Base-by-base conservation (phyloP, 306 rosid species). In the Calophaca sinica region DNA sequence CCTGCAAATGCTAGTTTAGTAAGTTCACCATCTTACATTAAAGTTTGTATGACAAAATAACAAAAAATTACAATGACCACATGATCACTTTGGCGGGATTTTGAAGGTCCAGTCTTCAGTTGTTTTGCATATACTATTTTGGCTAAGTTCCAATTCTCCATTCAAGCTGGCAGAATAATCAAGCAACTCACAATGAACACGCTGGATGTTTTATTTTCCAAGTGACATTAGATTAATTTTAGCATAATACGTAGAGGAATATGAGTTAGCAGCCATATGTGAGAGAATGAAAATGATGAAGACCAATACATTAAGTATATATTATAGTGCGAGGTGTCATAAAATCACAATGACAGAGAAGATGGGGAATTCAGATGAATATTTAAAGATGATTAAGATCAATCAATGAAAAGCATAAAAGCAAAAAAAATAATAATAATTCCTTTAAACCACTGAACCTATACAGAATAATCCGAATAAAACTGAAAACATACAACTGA, bases 141-240 rank as follows among this genome's bases (percentile, higher is more conserved):
- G 71, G 50, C 5, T 10, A 49, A 69, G 39, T 54, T 57, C 35
- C 32, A 26, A 52, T 39, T 62, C 26, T 68, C 36, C 44, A 67
- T 45, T 58, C 60, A 42, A 39, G 33, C 46, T 46, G 50, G 61
- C 49, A 61, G 48, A 68, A 79, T 69, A 62, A 74, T 31, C 49
- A 82, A 55, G 59, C 42, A 78, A 68, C 64, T 61, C 33, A 42
- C 38, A 62, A 62, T 62, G 54, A 77, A 26, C 70, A 61, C 59
- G 33, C 60, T 29, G 48, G 60, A 6, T 20, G 11, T 11, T 62
- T 53, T 28, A 75, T 62, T 44, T 35, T 61, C 77, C 12, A 15
- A 54, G 45, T 39, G 39, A 29, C 49, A 62, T 74, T 41, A 26
- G 31, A 57, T 28, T 46, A 57, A 61, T 72, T 73, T 39, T 64